Base-by-base conservation (phyloP, 495 filamentous ascomycete species). In the Annulohypoxylon nitens region DNA sequence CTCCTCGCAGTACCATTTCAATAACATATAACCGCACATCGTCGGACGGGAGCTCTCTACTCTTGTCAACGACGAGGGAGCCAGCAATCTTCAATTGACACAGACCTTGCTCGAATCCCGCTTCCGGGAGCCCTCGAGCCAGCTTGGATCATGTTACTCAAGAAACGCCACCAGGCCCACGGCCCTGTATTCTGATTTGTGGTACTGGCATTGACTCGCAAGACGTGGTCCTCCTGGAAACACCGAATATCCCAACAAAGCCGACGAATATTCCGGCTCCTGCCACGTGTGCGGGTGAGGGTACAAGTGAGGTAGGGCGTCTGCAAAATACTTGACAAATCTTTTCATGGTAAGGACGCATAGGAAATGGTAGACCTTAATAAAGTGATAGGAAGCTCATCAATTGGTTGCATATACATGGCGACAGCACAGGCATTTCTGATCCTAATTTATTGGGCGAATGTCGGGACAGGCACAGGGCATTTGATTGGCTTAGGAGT, bases 1-100 rank as follows among this genome's bases (percentile, higher is more conserved):
- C 25, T 77, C 77, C 34, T 77, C 77, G 62, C 77, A 79, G 75
- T 77, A 79, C 77, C 77, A 79, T 68, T 74, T 77, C 4, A 79
- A 62, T 47, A 77, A 39, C 75, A 79, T 74, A 33, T 77, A 79
- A 33, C 41, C 67, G 48, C 77, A 79, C 77, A 79, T 79, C 26
- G 51, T 75, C 23, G 58, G 23, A 60, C 26, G 18, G 51, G 3
- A 54, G 41, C 53, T 71, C 37, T 36, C 67, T 60, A 53, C 43
- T 67, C 16, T 67, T 48, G n/a, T 68, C 53, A 25, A 48, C 58
- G 57, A 54, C 11, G 25, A 53, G 30, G 50, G 51, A 41, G 41
- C 57, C 6, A 34, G 20, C 23, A 58, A 11, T 26, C 51, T 53
- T 74, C 58, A 39, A 70, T 39, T 43, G 45, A 70, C 57, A 50